Conservation (phyloP, 2,329 filamentous ascomycete genomes). For the Verticillium isaacii region DNA sequence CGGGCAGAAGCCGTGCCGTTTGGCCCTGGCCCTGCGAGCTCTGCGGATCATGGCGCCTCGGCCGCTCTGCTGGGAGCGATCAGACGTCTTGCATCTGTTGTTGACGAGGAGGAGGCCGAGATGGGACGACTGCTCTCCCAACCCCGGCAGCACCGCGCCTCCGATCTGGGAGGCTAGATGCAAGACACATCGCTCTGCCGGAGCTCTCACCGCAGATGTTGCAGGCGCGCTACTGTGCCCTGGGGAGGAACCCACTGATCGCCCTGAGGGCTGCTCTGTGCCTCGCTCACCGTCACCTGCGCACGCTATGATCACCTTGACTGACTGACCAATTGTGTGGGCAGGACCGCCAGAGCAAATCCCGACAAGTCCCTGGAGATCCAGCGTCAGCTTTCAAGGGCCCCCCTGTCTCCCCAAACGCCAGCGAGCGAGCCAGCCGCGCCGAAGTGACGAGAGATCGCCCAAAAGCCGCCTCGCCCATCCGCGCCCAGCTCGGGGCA, state of each 20-base stretch:
- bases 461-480: conserved; percentile 6
- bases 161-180: neutral
- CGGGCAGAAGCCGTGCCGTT: conserved; percentile 9
- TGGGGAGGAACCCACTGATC: conserved; percentile 12
- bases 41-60: conserved; percentile 10
- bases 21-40: conserved; percentile 6
- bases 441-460: neutral
- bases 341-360: neutral
- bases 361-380: neutral
- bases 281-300: conserved; percentile 9
- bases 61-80: conserved; percentile 10
- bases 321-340: conserved; percentile 10
- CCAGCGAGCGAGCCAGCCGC: conserved; percentile 4
- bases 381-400: conserved; percentile 1
- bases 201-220: conserved; percentile 10
- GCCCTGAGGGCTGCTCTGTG: conserved; percentile 8
- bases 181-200: neutral
- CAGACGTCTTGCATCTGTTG: conserved; percentile 4
- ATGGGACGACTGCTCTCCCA: neutral
- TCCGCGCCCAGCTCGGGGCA: conserved; percentile 5
- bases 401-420: conserved; percentile 1
- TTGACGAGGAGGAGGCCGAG: conserved; percentile 1
- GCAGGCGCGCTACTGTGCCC: conserved; percentile 9
- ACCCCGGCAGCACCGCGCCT: neutral
- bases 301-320: conserved; percentile 7